Evolutionary conservation across 306 rosid species (phyloP), one percentile per base, ranked within the genome.

Genomic region (Biancaea sappan): DNA sequence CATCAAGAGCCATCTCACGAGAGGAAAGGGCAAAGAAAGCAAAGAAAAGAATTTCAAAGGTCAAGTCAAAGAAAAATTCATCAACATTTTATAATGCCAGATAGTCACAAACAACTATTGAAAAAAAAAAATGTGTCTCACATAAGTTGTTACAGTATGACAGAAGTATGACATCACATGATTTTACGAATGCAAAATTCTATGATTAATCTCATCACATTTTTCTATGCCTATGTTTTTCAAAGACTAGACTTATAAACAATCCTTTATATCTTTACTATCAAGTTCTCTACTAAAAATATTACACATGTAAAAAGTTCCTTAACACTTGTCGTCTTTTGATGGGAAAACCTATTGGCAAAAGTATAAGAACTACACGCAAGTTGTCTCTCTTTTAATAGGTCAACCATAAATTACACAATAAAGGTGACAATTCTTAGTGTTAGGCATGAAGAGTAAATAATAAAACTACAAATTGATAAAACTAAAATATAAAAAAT

Each of bases 1-100:
- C 44, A 60, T 71, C 72, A 79, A 79, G 66, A 48, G 64, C 34
- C 19, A 31, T 16, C 62, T 25, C 61, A 50, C 6, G 21, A 44
- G 16, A 28, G 26, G 35, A 26, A 32, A 2, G 19, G 37, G 24
- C 54, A 21, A 21, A 5, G 46, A 67, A n/a, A 28, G 7, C 19
- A 68, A 34, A 47, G 34, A 0, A 3, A 31, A 51, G 41, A 19
- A 72, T 34, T 22, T 32, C 38, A 57, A 12, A 66, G 26, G 48
- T 50, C 58, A 71, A 43, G 52, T 19, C 24, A 46, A 44, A 11
- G 72, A 43, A 44, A 43, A 8, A 14, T 25, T 24, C 13, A 4
- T 65, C n/a, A 58, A 9, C 21, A 28, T 57, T 14, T 13, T 57
- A 4, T 2, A 73, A 58, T 13, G 16, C 35, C 41, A 66, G 31